Evolutionary conservation across 495 filamentous ascomycete species (phyloP).

Genomic region (Annulohypoxylon stygium): DNA sequence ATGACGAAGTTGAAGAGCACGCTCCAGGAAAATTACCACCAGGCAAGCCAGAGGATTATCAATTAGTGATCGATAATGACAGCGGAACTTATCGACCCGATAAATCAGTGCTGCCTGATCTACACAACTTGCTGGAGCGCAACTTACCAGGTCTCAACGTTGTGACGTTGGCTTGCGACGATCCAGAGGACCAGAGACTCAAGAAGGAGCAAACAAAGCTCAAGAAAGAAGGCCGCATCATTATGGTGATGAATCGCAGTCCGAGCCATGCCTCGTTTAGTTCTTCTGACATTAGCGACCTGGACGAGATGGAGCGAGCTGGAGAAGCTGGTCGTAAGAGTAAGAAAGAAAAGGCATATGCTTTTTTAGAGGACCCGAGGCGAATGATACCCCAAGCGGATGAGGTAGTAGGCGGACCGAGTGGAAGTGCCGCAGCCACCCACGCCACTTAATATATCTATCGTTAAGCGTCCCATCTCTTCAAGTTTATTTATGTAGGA

Average conservation of each 20-base stretch:
- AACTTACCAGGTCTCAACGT: conserved; percentile 83
- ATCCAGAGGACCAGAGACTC: conserved; percentile 69
- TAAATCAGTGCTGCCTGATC: conserved; percentile 74
- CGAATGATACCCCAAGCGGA: conserved; percentile 31
- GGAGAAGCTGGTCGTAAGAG: conserved; percentile 52
- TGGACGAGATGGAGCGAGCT: conserved; percentile 66
- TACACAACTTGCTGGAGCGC: conserved; percentile 74
- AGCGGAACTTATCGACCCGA: conserved; percentile 93
- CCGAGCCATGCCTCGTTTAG: conserved; percentile 68
- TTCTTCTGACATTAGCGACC: conserved; percentile 79
- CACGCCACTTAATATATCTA: conserved; percentile 27
- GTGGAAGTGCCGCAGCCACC: conserved; percentile 28
- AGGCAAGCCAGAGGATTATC: conserved; percentile 75
- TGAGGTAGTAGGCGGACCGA: conserved; percentile 26
- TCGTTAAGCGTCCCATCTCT: background rate
- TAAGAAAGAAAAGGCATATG: conserved; percentile 60
- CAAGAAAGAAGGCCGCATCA: conserved; percentile 72
- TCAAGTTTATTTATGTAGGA: conserved; percentile 3
- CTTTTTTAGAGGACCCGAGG: conserved; percentile 57
- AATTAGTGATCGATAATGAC: conserved; percentile 95
- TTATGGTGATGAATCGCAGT: conserved; percentile 76
- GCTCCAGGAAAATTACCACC: conserved; percentile 57
- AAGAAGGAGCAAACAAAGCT: conserved; percentile 62
- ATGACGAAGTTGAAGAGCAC: conserved; percentile 39
- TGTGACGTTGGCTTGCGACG: conserved; percentile 77